Conservation (phyloP, 176 grass and related monocot species). For the Guadua angustifolia region DNA sequence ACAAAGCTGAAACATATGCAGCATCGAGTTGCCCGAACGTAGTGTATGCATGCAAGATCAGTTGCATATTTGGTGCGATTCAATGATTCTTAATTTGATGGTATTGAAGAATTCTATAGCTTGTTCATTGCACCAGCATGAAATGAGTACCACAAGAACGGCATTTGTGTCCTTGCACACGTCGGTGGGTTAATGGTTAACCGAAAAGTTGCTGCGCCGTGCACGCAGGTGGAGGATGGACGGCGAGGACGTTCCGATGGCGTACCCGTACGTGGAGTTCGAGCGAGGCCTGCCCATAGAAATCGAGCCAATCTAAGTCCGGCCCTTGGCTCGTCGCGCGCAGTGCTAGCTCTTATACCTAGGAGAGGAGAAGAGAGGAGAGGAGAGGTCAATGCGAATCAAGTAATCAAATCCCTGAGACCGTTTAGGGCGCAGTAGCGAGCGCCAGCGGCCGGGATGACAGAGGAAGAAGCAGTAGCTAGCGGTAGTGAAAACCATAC, state of each 20-base stretch:
- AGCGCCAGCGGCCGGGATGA: neutral
- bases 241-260: constrained; percentile 51
- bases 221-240: constrained; percentile 45
- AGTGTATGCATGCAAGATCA: too few relatives aligned
- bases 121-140: neutral
- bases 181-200: neutral
- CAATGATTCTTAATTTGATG: too few relatives aligned
- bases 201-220: neutral
- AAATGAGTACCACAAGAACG: neutral
- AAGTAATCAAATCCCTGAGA: neutral
- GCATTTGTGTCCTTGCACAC: neutral
- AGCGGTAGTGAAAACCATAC: neutral
- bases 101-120: too few relatives aligned
- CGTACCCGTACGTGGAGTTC: constrained; percentile 62
- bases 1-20: neutral
- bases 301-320: constrained; percentile 24
- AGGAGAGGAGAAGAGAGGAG: neutral
- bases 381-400: neutral
- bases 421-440: neutral
- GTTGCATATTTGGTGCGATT: too few relatives aligned
- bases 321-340: neutral
- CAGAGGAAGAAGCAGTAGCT: neutral
- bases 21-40: neutral
- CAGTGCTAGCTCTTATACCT: neutral
- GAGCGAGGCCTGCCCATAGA: constrained; percentile 43